Conservation (phyloP, 225 moss, liverwort and hornwort genomes). For the Sphagnum contortum region DNA sequence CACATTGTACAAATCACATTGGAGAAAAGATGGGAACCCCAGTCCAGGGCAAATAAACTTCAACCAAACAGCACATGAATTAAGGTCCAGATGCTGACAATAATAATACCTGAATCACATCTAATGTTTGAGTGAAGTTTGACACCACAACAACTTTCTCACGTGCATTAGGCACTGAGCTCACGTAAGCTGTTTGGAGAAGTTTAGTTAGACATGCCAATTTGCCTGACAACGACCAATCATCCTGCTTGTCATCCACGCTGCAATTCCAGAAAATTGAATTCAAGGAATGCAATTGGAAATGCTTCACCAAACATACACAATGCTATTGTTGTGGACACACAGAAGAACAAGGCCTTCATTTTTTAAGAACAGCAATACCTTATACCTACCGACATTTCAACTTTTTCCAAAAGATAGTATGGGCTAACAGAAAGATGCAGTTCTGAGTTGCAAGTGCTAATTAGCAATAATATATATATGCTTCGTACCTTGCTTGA, state of each 20-base stretch:
- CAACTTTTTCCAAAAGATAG: too few species aligned
- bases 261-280: constrained; percentile 13
- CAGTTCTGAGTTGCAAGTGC: too few species aligned
- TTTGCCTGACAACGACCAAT: constrained; percentile 68
- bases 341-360: too few species aligned
- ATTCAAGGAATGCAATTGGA: neutral
- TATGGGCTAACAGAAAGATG: too few species aligned
- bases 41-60: too few species aligned
- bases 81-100: too few species aligned
- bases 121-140: constrained; percentile 77
- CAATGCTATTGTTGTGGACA: neutral
- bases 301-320: neutral
- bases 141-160: constrained; percentile 83
- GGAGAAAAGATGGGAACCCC: too few species aligned
- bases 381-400: too few species aligned
- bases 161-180: constrained; percentile 16
- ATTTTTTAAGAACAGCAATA: too few species aligned
- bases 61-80: too few species aligned
- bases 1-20: too few species aligned
- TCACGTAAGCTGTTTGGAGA: constrained; percentile 20
- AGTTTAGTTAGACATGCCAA: constrained; percentile 42
- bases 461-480: neutral
- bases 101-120: constrained; percentile 57
- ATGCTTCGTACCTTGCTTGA: constrained; percentile 26
- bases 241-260: constrained; percentile 20